A percentile compares a stretch with the other conserved stretches of the same genome.
Evolutionary conservation across 495 filamentous ascomycete genomes (phyloP).

Genomic region (Hyaloscypha bicolor): DNA sequence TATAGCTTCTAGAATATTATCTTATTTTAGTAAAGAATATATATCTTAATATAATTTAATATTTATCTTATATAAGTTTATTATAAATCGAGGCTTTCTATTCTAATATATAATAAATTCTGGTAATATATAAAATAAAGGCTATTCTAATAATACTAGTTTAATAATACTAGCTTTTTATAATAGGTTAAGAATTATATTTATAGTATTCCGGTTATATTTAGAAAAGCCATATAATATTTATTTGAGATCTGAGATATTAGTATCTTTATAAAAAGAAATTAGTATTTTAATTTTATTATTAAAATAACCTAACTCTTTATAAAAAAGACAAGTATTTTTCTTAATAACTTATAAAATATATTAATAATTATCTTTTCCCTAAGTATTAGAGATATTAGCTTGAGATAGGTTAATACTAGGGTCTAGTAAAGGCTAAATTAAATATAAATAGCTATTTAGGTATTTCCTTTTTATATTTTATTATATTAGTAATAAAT

Average conservation of each 20-base stretch:
- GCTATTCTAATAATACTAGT: slow-evolving; percentile 13
- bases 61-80: slow-evolving; percentile 23
- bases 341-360: background rate
- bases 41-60: slow-evolving; percentile 8
- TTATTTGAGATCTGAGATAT: slow-evolving; percentile 1
- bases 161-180: background rate
- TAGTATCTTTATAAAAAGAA: slow-evolving; percentile 4
- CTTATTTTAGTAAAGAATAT: slow-evolving; percentile 18
- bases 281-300: slow-evolving; percentile 21
- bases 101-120: slow-evolving; percentile 24
- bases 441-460: background rate
- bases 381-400: background rate
- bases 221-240: background rate
- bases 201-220: background rate
- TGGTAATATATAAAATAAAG: background rate
- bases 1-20: slow-evolving; percentile 14
- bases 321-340: slow-evolving; percentile 11
- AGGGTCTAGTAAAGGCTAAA: background rate
- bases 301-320: slow-evolving; percentile 23
- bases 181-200: slow-evolving; percentile 1
- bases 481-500: background rate
- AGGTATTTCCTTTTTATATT: background rate
- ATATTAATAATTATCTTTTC: background rate
- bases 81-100: slow-evolving; percentile 20
- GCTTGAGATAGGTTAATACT: background rate